Evolutionary conservation across 2,329 filamentous ascomycete genomes (phyloP).

Genomic region (Alternaria consortialis): DNA sequence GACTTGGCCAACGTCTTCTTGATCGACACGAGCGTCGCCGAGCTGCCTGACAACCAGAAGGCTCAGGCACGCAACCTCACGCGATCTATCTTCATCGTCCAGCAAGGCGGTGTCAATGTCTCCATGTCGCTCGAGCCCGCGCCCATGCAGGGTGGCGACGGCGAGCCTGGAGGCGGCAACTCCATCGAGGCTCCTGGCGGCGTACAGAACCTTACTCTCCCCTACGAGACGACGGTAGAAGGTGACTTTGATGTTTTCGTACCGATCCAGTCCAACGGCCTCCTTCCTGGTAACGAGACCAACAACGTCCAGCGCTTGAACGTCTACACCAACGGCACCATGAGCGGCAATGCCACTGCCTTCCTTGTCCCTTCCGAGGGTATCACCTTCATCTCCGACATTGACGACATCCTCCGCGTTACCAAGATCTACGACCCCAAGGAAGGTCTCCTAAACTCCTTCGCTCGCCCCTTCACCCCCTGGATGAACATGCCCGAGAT

Average conservation of each 20-base stretch:
- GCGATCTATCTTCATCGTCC: constrained; percentile 76
- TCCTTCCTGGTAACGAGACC: constrained; percentile 72
- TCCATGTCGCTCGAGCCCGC: constrained; percentile 70
- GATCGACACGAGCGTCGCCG: constrained; percentile 68
- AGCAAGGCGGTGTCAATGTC: constrained; percentile 71
- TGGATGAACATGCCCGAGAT: constrained; percentile 85
- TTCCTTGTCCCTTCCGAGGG: constrained; percentile 77
- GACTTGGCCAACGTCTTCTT: constrained; percentile 76
- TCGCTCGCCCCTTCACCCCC: constrained; percentile 72
- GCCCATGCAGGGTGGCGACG: constrained; percentile 63
- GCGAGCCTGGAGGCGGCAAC: constrained; percentile 59
- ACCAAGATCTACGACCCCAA: constrained; percentile 82
- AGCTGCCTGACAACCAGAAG: constrained; percentile 67
- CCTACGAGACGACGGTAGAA: constrained; percentile 70
- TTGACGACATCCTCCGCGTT: constrained; percentile 81
- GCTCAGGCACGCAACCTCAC: constrained; percentile 78
- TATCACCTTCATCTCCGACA: constrained; percentile 77
- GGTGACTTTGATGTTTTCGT: constrained; percentile 81
- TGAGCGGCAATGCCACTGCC: constrained; percentile 76
- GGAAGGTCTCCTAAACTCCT: constrained; percentile 78
- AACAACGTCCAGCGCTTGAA: constrained; percentile 72
- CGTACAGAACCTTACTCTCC: constrained; percentile 69
- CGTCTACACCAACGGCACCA: constrained; percentile 70
- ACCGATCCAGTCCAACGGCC: constrained; percentile 63
- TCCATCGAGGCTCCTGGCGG: constrained; percentile 66